Evolutionary conservation across 176 grass and related monocot species (phyloP), one percentile per base, ranked within the genome.

Genomic region (Themeda triandra): DNA sequence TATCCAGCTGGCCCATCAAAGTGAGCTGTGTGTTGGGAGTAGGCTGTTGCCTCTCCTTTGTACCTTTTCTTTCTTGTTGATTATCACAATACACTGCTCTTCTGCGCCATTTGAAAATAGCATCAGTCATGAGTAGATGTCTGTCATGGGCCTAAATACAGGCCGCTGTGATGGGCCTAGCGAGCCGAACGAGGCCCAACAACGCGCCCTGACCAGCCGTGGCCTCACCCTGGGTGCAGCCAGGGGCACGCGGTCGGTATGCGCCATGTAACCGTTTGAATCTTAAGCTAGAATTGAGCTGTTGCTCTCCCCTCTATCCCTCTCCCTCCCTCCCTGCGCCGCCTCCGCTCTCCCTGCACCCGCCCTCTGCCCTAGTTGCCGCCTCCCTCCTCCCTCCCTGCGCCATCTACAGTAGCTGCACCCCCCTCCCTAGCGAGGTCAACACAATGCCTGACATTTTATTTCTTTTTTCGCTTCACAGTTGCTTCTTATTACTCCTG

Each of bases 401-500:
- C 53, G 8, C 19, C 53, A 56, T 56, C 19, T 56, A 56, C 53
- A 56, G 53, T 56, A 56, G 53, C 7, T n/a, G 8, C 53, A 8
- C 53, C 53, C 48, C 48, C 48, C 2, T 6, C 48, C 5, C 17
- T 51, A 51, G 48, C 5, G 48, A 51, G 17, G 48, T 19, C 53
- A 58, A n/a, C 53, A 10, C 53, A 58, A 67, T 69, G 23, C 11
- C 51, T 48, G 63, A 28, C 53, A 41, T 59, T 36, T 73, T 48
- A 33, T 35, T 65, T 24, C 24, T 66, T 76, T 86, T 25, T 30
- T 79, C 17, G 25, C 63, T 75, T 69, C 86, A 72, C 86, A 98
- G 96, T 84, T 98, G 46, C 96, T 98, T 66, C 83, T 98, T 79
- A 91, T 98, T 81, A 79, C 93, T 90, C 93, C 93, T 91, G 87